Evolutionary conservation across 2,329 filamentous ascomycete genomes (phyloP).

Genomic region (Botrytis fabae): DNA sequence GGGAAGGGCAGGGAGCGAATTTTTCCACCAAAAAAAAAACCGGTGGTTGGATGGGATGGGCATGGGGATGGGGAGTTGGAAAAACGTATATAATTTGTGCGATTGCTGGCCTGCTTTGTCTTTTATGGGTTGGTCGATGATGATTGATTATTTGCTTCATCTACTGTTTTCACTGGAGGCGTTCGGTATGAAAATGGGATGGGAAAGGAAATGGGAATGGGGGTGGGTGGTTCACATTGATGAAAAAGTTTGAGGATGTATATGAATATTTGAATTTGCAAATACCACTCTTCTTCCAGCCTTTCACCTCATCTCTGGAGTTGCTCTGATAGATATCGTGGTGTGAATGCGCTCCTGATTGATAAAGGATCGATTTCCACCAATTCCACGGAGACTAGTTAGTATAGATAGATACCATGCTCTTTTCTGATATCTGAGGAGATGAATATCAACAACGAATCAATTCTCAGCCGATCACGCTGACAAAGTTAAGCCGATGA

Average conservation of each 20-base stretch:
- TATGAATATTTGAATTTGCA: not conserved
- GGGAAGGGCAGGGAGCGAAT: not conserved
- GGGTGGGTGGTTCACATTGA: constrained; percentile 6
- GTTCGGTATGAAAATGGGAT: not conserved
- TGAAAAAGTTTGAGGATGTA: constrained; percentile 3
- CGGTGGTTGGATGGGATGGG: not conserved
- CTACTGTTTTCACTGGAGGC: not conserved
- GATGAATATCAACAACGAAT: not conserved
- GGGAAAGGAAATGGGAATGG: not conserved
- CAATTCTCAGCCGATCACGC: not conserved
- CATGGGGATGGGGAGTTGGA: constrained; percentile 7
- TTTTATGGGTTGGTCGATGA: not conserved
- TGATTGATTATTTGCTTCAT: not conserved
- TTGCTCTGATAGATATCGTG: not conserved
- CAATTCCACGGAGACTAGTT: not conserved
- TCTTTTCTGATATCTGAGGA: not conserved
- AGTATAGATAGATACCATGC: not conserved
- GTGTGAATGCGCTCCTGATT: not conserved
- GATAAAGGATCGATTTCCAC: not conserved
- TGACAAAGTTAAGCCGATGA: constrained; percentile 16
- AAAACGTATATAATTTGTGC: constrained; percentile 10
- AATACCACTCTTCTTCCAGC: not conserved
- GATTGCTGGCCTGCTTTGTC: not conserved
- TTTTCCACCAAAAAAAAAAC: not conserved
- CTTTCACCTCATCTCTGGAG: not conserved